A percentile compares a stretch with the other conserved stretches of the same genome.
Conservation (phyloP, 1,284 basidiomycete genomes). For the Cryptococcus maquisensis region DNA sequence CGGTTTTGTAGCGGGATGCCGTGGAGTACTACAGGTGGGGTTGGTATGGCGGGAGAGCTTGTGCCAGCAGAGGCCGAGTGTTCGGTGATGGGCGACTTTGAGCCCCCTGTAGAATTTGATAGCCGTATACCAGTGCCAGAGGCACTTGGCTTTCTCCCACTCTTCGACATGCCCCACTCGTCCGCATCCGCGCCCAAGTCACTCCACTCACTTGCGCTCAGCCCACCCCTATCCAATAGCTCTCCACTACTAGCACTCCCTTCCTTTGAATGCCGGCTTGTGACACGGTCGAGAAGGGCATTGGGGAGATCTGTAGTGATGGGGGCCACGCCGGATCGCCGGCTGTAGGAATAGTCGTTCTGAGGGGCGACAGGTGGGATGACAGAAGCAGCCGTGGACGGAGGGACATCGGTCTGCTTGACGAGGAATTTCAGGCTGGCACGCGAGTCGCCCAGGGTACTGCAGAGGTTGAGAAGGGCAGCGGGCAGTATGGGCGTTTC, state of each 20-base stretch:
- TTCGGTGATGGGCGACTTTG: constrained; percentile 24
- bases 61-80: constrained; percentile 11
- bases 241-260: constrained; percentile 40
- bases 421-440: constrained; percentile 78
- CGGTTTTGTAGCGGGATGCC: constrained; percentile 3
- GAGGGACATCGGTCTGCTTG: constrained; percentile 36
- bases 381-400: constrained; percentile 35
- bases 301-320: constrained; percentile 25
- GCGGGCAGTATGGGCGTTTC: constrained; percentile 67
- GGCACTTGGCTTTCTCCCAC: constrained; percentile 1
- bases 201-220: constrained; percentile 27
- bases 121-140: constrained; percentile 3
- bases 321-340: constrained; percentile 23
- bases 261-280: constrained; percentile 39
- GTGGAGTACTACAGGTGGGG: constrained; percentile 10
- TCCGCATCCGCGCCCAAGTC: constrained; percentile 23
- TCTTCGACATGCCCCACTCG: constrained; percentile 10
- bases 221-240: constrained; percentile 20
- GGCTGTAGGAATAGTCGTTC: constrained; percentile 5
- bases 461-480: constrained; percentile 65
- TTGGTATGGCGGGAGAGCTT: constrained; percentile 19
- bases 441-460: constrained; percentile 64
- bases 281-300: constrained; percentile 15
- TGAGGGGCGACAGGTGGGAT: constrained; percentile 27
- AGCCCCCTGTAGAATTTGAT: constrained; percentile 19